Base-by-base conservation (phyloP, 352 stramenopile species). In the Poterioochromonas sp. region DNA sequence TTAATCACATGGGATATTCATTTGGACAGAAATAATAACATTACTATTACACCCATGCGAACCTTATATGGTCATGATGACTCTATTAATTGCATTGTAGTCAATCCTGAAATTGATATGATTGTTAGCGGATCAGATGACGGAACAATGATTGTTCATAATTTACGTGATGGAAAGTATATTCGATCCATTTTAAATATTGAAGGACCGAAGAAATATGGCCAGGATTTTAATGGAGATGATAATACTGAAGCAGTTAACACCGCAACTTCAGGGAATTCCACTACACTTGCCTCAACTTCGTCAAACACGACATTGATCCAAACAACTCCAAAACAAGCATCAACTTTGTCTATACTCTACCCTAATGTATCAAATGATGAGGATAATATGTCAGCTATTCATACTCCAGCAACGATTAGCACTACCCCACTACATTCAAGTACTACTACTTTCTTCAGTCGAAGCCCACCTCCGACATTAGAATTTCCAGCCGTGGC, bases 91-190 rank as follows among this genome's bases (percentile, higher is more conserved):
- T 62, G 54, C 41, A 11, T 83, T 37, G 49, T 47, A 26, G 60
- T 81, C 26, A 68, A 53, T 60, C 35, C 76, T 49, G 76, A 79
- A 15, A 65, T 93, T 37, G 88, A 92, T 84, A 77, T 91, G 53
- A 84, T 87, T 60, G 80, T 92, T 2, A 88, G 81, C 82, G 87
- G 85, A 54, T 85, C 81, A 1, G 51, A 83, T 64, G 83, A 84
- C 79, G 88, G 87, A n/a, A 85, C 76, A 39, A 85, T 93, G 77
- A 90, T 88, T 73, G 73, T 94, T 35, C 87, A 93, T 79, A 88
- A 84, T 47, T 79, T 91, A 22, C 71, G 86, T 20, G 84, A 81
- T 51, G 43, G 43, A 18, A 51, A 18, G 5, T 51, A 51, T 18
- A 51, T 51, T 18, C 5, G 43, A 51, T 51, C 43, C 5, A 51